Evolutionary conservation across 1,139 yeast species (phyloP).

Genomic region (Scheffersomyces illinoinensis): DNA sequence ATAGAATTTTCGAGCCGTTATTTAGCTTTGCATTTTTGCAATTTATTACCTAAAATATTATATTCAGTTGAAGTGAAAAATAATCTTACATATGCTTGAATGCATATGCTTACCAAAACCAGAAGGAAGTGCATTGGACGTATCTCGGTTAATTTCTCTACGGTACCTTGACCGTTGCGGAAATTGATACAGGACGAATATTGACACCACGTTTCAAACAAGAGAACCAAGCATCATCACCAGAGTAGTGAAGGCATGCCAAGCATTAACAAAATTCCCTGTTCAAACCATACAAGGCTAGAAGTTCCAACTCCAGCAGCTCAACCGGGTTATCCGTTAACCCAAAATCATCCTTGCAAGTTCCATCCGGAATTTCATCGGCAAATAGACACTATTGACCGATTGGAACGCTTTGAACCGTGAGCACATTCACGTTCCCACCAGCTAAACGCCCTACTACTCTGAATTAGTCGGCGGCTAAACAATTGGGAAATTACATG

Average conservation of each 20-base stretch:
- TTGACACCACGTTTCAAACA: neutral
- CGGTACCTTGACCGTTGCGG: neutral
- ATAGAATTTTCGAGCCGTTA: neutral
- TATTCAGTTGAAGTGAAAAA: neutral
- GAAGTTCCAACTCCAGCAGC: neutral
- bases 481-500: neutral
- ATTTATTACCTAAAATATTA: neutral
- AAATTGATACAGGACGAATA: neutral
- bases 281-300: neutral
- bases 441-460: neutral
- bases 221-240: neutral
- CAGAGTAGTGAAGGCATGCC: neutral
- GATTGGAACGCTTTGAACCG: neutral
- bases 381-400: neutral
- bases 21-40: neutral
- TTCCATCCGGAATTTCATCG: neutral
- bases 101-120: too few relatives aligned
- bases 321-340: neutral
- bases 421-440: neutral
- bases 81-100: too few relatives aligned
- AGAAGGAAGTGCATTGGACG: neutral
- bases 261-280: neutral
- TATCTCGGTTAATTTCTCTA: neutral
- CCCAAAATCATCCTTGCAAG: neutral
- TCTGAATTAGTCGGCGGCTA: neutral